Conservation (phyloP, 2,329 filamentous ascomycete species). For the Exophiala calicioides region DNA sequence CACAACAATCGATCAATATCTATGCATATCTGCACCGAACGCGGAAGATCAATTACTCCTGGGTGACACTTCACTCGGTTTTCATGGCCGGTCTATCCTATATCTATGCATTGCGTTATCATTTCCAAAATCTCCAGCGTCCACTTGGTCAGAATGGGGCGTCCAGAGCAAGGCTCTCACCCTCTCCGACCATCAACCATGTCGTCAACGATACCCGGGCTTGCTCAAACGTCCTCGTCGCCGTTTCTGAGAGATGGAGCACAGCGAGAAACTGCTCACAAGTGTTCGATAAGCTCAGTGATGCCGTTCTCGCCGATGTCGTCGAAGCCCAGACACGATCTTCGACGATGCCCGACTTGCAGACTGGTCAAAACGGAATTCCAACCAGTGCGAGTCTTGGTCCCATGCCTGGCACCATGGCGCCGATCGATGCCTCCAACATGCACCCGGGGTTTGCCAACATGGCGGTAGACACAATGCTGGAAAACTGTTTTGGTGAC, state of each 20-base stretch:
- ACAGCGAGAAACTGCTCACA: conserved; percentile 44
- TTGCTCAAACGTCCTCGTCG: conserved; percentile 50
- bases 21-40: conserved; percentile 50
- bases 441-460: too few relatives aligned
- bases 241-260: conserved; percentile 48
- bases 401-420: too few relatives aligned
- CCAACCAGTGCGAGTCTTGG: background rate
- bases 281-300: conserved; percentile 47
- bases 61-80: conserved; percentile 52
- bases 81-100: conserved; percentile 51
- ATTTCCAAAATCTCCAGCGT: too few relatives aligned
- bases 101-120: too few relatives aligned
- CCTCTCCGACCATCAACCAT: conserved; percentile 31
- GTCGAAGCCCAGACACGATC: conserved; percentile 34
- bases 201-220: conserved; percentile 47
- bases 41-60: conserved; percentile 49
- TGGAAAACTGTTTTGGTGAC: background rate
- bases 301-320: conserved; percentile 46
- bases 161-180: background rate
- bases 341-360: too few relatives aligned
- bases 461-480: too few relatives aligned
- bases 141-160: too few relatives aligned
- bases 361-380: background rate
- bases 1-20: conserved; percentile 43
- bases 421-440: too few relatives aligned